Percentiles rank a stretch among this genome's conserved stretches.
Conservation (phyloP, 257 asterid genomes). For the Nicotiana obtusifolia region DNA sequence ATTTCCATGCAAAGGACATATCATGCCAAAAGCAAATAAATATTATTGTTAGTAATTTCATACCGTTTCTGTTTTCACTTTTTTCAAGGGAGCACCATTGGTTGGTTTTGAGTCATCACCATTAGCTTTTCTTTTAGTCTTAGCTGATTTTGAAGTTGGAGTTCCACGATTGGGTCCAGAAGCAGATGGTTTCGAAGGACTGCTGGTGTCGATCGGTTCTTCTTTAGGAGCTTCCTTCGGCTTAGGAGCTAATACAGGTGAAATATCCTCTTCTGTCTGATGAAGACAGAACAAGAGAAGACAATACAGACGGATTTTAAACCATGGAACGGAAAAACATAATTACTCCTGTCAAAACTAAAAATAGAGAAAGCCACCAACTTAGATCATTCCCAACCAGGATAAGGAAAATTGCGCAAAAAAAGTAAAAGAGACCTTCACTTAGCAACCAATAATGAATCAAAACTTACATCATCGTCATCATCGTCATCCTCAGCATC, state of each 20-base stretch:
- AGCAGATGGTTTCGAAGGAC: slow-evolving; percentile 54
- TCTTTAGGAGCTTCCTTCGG: slow-evolving; percentile 74
- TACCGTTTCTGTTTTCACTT: slow-evolving; percentile 75
- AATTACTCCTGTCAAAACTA: not conserved
- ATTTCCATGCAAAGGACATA: not conserved
- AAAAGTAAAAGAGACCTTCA: not conserved
- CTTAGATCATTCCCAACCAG: not conserved
- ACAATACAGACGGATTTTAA: not conserved
- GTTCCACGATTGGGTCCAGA: slow-evolving; percentile 60
- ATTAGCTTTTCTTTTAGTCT: slow-evolving; percentile 67
- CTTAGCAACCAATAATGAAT: not conserved
- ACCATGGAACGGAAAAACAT: not conserved
- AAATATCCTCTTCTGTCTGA: slow-evolving; percentile 3
- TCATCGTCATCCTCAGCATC: slow-evolving; percentile 85
- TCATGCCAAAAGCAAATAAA: not conserved
- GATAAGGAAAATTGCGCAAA: not conserved
- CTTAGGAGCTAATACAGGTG: slow-evolving; percentile 74
- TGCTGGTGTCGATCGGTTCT: slow-evolving; percentile 62
- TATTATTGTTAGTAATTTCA: slow-evolving; percentile 7
- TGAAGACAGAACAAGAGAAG: slow-evolving; percentile 11
- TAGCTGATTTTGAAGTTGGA: slow-evolving; percentile 62
- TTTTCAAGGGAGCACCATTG: slow-evolving; percentile 63
- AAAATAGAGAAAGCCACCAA: not conserved
- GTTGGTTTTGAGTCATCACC: slow-evolving; percentile 69
- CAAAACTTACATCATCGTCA: slow-evolving; percentile 63